Conservation (phyloP, 345 rosid genomes). For the Populus ilicifolia region DNA sequence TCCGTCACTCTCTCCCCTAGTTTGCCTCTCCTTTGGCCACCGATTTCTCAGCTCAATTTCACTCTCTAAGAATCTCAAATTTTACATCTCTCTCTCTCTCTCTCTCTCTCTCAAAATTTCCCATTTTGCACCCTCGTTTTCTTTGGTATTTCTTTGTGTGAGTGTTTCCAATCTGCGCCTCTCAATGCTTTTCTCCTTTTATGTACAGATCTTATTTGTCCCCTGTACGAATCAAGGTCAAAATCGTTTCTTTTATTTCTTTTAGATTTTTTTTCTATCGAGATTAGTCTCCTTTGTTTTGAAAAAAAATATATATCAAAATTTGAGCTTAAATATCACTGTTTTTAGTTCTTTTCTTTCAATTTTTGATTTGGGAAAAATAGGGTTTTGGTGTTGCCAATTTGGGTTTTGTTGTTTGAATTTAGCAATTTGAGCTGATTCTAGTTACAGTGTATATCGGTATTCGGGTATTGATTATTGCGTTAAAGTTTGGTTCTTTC, state of each 20-base stretch:
- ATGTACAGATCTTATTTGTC: constrained; percentile 37
- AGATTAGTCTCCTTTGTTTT: constrained; percentile 6
- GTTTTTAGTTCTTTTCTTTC: background rate
- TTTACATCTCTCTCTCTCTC: background rate
- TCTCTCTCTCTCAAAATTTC: background rate
- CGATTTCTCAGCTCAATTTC: constrained; percentile 16
- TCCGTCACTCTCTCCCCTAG: constrained; percentile 39
- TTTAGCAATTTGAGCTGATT: background rate
- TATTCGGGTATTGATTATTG: background rate
- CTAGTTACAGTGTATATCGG: background rate
- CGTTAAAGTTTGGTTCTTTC: background rate
- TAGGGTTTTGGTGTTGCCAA: constrained; percentile 15
- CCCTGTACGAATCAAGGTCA: constrained; percentile 34
- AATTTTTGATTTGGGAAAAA: background rate
- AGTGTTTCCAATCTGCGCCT: constrained; percentile 6
- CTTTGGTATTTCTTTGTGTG: background rate
- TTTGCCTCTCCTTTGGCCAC: constrained; percentile 33
- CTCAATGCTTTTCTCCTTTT: constrained; percentile 37
- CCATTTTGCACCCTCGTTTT: background rate
- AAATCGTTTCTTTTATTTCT: background rate
- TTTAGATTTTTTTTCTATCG: background rate
- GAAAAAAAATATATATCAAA: background rate
- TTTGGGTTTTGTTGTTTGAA: background rate
- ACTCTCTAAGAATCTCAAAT: background rate
- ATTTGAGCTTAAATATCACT: background rate